Conservation (phyloP, 2,329 filamentous ascomycete genomes). For the Sporothrix inflata region DNA sequence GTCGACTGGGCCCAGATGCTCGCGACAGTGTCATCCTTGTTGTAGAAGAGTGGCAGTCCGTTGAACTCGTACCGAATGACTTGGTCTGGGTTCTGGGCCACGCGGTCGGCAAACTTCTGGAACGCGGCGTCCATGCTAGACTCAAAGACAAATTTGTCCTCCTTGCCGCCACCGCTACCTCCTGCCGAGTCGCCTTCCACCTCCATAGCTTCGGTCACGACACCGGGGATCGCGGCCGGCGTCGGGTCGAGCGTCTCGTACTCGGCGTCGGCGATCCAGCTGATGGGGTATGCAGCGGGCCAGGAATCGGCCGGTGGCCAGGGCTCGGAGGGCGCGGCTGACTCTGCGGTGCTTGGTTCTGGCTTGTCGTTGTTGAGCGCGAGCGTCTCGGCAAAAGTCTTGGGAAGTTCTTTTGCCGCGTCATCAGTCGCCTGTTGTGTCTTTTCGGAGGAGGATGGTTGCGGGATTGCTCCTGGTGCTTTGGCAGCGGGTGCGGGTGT, state of each 20-base stretch:
- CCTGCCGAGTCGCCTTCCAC: conserved; percentile 43
- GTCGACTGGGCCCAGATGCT: conserved; percentile 48
- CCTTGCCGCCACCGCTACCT: conserved; percentile 47
- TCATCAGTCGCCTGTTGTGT: conserved; percentile 24
- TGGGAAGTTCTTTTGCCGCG: conserved; percentile 49
- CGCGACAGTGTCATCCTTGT: conserved; percentile 74
- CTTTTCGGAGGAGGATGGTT: neutral
- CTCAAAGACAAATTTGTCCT: conserved; percentile 75
- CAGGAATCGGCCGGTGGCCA: conserved; percentile 73
- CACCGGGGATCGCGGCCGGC: conserved; percentile 49
- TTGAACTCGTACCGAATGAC: conserved; percentile 79
- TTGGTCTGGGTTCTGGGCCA: conserved; percentile 81
- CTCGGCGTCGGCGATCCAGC: conserved; percentile 84
- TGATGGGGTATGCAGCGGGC: conserved; percentile 72
- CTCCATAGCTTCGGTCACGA: conserved; percentile 51
- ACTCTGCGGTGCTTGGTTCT: conserved; percentile 11
- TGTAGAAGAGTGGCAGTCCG: conserved; percentile 77
- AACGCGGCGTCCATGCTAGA: conserved; percentile 75
- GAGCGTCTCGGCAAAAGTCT: conserved; percentile 74
- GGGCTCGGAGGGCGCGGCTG: conserved; percentile 59
- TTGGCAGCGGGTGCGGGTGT: neutral
- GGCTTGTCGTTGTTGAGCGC: conserved; percentile 64
- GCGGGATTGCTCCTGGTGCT: conserved; percentile 35
- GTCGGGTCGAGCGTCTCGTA: conserved; percentile 79
- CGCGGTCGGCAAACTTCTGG: conserved; percentile 76